These are phyloP conservation scores for Corniculantispora saksenae DNA, from an alignment of 2,329 filamentous ascomycete genomes.

Conservation along the genomic window DNA sequence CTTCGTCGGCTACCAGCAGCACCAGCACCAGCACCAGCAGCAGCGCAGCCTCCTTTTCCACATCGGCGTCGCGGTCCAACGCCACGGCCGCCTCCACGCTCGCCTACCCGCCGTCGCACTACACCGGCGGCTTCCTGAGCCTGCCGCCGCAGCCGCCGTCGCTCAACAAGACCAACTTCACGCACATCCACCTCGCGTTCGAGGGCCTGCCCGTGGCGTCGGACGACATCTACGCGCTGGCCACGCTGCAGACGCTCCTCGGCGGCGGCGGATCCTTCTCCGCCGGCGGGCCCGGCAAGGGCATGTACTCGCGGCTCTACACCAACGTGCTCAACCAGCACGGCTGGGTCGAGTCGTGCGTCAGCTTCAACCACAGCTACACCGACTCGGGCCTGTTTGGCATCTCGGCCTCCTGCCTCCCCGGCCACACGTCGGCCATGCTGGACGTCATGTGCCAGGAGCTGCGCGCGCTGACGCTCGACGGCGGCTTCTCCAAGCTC, in stretches of 20 bases:
- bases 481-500: slow-evolving; percentile 72
- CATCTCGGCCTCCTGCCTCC: slow-evolving; percentile 83
- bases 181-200: slow-evolving; percentile 93
- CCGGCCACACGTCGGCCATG: slow-evolving; percentile 77
- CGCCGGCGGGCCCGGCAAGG: slow-evolving; percentile 93
- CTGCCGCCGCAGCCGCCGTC: slow-evolving; percentile 80
- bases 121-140: slow-evolving; percentile 91
- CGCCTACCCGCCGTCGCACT: slow-evolving; percentile 65
- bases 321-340: slow-evolving; percentile 97
- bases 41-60: slow-evolving; percentile 83
- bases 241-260: slow-evolving; percentile 91
- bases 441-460: slow-evolving; percentile 95
- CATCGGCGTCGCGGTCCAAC: slow-evolving; percentile 64
- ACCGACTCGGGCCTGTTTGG: slow-evolving; percentile 94
- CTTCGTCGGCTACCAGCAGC: too few relatives aligned
- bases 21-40: too few relatives aligned
- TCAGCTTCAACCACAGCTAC: slow-evolving; percentile 97
- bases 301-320: slow-evolving; percentile 98
- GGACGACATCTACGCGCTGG: slow-evolving; percentile 92
- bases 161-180: slow-evolving; percentile 76
- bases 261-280: slow-evolving; percentile 96
- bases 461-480: slow-evolving; percentile 74
- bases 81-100: slow-evolving; percentile 54
- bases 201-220: slow-evolving; percentile 90
- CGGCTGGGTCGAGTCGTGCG: slow-evolving; percentile 94